Conservation (phyloP, 768 basidiomycete species). For the Leccinum subtestaceum region DNA sequence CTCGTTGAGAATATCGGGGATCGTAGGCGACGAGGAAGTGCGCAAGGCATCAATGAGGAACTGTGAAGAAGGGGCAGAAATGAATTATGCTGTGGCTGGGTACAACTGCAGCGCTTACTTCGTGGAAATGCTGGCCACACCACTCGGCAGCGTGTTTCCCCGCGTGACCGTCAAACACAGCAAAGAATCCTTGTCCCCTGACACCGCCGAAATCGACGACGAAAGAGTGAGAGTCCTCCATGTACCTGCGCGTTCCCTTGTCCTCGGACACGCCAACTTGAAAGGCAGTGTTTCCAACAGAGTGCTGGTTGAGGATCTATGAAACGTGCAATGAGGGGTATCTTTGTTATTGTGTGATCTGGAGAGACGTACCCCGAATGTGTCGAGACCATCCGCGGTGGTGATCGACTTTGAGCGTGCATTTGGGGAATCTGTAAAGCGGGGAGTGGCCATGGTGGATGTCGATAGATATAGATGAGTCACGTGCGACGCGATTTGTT, state of each 20-base stretch:
- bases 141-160: constrained; percentile 99
- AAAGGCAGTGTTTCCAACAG: constrained; percentile 60
- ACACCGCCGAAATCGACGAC: constrained; percentile 91
- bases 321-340: not conserved
- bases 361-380: constrained; percentile 62
- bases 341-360: not conserved
- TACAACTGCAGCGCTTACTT: constrained; percentile 44
- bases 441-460: constrained; percentile 23
- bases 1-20: constrained; percentile 88
- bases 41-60: constrained; percentile 71
- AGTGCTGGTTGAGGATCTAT: constrained; percentile 55
- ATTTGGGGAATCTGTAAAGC: constrained; percentile 63
- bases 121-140: constrained; percentile 96
- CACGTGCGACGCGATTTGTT: constrained; percentile 22
- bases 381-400: constrained; percentile 69
- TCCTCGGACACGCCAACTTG: constrained; percentile 73
- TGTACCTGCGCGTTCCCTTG: constrained; percentile 84
- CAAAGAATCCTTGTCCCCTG: constrained; percentile 96
- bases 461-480: not conserved
- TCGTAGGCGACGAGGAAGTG: constrained; percentile 49
- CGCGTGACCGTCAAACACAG: constrained; percentile 97
- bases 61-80: constrained; percentile 28
- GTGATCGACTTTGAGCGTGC: constrained; percentile 82
- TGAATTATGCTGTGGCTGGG: constrained; percentile 5
- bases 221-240: constrained; percentile 98